These are phyloP conservation scores for Amylostereum areolatum DNA, from an alignment of 1,284 basidiomycete genomes.

Conservation along the genomic window DNA sequence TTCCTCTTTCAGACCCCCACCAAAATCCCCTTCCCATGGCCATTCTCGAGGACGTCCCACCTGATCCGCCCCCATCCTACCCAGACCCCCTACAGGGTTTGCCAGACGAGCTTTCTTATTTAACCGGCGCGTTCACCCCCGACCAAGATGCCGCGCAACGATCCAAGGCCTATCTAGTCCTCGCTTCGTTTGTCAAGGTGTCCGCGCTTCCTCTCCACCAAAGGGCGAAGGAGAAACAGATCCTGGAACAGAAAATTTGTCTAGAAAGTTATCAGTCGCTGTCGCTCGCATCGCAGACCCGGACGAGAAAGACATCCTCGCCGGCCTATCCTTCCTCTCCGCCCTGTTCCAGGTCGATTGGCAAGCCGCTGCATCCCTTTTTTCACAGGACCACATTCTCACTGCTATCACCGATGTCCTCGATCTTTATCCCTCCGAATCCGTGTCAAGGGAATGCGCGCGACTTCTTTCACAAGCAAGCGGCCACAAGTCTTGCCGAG, in stretches of 20 bases:
- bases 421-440: slow-evolving; percentile 50
- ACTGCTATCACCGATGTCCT: slow-evolving; percentile 59
- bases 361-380: slow-evolving; percentile 53
- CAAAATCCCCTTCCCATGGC: no score
- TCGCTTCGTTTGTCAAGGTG: slow-evolving; percentile 59
- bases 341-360: slow-evolving; percentile 77
- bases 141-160: slow-evolving; percentile 36
- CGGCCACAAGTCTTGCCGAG: slow-evolving; percentile 66
- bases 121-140: slow-evolving; percentile 53
- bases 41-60: no score
- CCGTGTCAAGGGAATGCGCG: slow-evolving; percentile 50
- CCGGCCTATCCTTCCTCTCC: slow-evolving; percentile 55
- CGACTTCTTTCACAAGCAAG: slow-evolving; percentile 69
- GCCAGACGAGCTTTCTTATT: slow-evolving; percentile 48
- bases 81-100: slow-evolving; percentile 12
- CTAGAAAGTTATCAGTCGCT: slow-evolving; percentile 40
- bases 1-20: no score
- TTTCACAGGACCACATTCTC: slow-evolving; percentile 53
- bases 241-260: slow-evolving; percentile 41
- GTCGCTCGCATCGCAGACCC: slow-evolving; percentile 48
- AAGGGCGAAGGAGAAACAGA: slow-evolving; percentile 32
- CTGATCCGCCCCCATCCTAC: no score
- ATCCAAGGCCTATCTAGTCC: slow-evolving; percentile 61
- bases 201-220: slow-evolving; percentile 30
- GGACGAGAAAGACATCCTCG: slow-evolving; percentile 42